Evolutionary conservation across 371 early-diverging fungal genomes (phyloP), one percentile per base, ranked within the genome.

Genomic region (Fennellomyces sp.): DNA sequence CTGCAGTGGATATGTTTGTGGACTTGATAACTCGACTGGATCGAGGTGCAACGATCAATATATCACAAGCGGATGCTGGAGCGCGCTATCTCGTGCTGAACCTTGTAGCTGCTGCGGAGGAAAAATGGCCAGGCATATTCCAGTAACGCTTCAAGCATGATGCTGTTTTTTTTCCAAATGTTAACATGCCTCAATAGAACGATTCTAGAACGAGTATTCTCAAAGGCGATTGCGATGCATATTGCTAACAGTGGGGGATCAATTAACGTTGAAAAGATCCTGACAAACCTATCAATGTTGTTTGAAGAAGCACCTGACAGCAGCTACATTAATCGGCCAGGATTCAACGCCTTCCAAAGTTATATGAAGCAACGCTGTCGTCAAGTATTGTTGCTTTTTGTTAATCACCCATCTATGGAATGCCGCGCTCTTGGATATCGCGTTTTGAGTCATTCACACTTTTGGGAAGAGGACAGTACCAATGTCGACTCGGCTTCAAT

Each of bases 401-500:
- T 80, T 12, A 80, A 74, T 29, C 76, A 80, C 48, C 80, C 80
- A 15, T 74, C 75, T 0, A 65, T 74, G 57, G 69, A 74, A 42
- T 76, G 80, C 41, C 58, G 76, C 5, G 64, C 63, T 0, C 56
- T 76, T 58, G 80, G 80, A 2, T 80, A 72, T 39, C 72, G 70
- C 15, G 64, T 75, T 12, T 47, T 80, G 21, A 41, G 56, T 3
- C 66, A 68, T 29, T 74, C 76, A 0, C 41, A 60, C 8, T 71
- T 79, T 38, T 80, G 76, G 76, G 58, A 70, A 15, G 52, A 61
- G 31, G 55, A 19, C 15, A 19, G 5, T 19, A 50, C 38, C 0
- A 50, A 49, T 3, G 62, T 58, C 10, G 68, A 68, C 13, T 58
- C 65, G 5, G 36, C 48, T 3, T 41, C 47, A 0, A 56, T 72